phyloP scores from a whole-genome alignment of 257 asterid species.

The Cordia subcordata region DNA sequence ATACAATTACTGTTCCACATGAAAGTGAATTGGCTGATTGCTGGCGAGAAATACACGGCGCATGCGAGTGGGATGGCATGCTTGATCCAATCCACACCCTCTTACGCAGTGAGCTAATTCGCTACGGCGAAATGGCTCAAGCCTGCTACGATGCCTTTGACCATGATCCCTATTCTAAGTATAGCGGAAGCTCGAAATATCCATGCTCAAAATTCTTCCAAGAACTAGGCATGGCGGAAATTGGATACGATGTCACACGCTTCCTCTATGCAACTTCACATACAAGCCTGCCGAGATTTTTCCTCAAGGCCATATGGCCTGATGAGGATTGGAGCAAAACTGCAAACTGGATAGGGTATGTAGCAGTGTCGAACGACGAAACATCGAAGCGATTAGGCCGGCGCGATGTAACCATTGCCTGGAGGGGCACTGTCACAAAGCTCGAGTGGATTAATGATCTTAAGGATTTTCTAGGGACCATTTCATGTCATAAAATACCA shows the following conservation, averaged over 20 bases:
- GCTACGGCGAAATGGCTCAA: constrained; percentile 20
- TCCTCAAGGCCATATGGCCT: neutral
- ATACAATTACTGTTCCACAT: neutral
- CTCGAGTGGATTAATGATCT: constrained; percentile 10
- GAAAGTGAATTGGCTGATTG: neutral
- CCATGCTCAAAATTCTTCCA: constrained; percentile 8
- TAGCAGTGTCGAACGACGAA: constrained; percentile 15
- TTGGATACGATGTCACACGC: constrained; percentile 8
- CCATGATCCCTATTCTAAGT: constrained; percentile 13
- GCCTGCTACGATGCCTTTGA: constrained; percentile 19
- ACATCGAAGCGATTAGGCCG: constrained; percentile 3
- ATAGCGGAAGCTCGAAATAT: constrained; percentile 10
- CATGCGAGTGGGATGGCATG: constrained; percentile 6
- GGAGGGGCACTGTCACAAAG: constrained; percentile 13
- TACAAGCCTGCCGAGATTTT: constrained; percentile 9
- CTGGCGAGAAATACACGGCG: constrained; percentile 23
- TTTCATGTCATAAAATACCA: constrained; percentile 4
- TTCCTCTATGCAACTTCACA: constrained; percentile 14
- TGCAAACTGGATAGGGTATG: constrained; percentile 26
- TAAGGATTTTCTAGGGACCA: constrained; percentile 2
- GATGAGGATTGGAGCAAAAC: constrained; percentile 12
- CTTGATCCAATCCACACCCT: constrained; percentile 17
- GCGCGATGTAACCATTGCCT: constrained; percentile 6
- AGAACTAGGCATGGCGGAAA: constrained; percentile 1
- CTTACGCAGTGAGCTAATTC: constrained; percentile 7